Evolutionary conservation across 2,329 filamentous ascomycete genomes (phyloP), one percentile per base, ranked within the genome.

Genomic region (Seiridium unicorne): DNA sequence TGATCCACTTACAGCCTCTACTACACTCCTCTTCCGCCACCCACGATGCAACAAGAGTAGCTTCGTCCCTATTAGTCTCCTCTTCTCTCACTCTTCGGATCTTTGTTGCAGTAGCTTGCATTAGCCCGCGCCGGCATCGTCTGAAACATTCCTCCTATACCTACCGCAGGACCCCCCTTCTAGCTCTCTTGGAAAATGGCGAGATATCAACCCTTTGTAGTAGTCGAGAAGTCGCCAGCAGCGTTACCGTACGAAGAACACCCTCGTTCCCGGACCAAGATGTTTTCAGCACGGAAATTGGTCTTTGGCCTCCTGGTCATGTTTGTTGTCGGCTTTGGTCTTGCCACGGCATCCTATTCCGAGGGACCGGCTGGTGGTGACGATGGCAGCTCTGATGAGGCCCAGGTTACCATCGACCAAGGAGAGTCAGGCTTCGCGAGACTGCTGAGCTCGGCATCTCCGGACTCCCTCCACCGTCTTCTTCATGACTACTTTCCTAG

Each of bases 381-480:
- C 34, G 66, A 70, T 26, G 58, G 55, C 13, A 57, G 59, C 6
- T 51, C 47, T 42, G 58, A 51, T 11, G 61, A 67, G 38, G 54
- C 51, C 46, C 60, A 62, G 42, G 44, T 60, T 54, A 53, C 53
- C 7, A 53, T 58, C 31, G 60, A 65, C 11, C 65, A 60, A 58
- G 68, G 69, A 48, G 67, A 66, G 51, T 65, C 66, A 53, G 74
- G 73, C 18, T 84, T 89, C 74, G 78, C 82, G 64, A 79, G 84
- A 61, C 72, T 87, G 58, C 74, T 89, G 58, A 77, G 82, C 62
- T 78, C 79, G 32, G 76, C 88, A 59, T 84, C 87, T 31, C 81
- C 82, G 58, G 79, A 84, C 54, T 81, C 84, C 47, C 77, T 93
- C 58, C 88, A 91, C 72, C 82, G 83, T 51, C 84, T 90, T 57